phyloP scores from a whole-genome alignment of 78 protist genomes.

The Cavenderia fasciculata region DNA sequence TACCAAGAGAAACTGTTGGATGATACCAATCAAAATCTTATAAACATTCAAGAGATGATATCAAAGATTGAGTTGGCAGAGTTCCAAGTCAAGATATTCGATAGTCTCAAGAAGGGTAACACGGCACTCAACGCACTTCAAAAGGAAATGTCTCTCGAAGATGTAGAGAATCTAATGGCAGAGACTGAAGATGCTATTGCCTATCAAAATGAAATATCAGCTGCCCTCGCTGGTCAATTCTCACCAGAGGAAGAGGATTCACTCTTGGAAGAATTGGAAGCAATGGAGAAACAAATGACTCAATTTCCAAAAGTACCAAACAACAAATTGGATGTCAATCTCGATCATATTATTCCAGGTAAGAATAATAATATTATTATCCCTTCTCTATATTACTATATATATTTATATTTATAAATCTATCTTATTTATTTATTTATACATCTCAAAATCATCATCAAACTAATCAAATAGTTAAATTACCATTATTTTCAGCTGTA shows the following conservation, averaged over 20 bases:
- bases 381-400: too few relatives aligned
- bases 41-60: slow-evolving; percentile 83
- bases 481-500: not conserved
- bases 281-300: slow-evolving; percentile 38
- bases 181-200: slow-evolving; percentile 89
- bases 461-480: not conserved
- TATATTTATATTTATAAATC: too few relatives aligned
- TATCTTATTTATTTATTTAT: too few relatives aligned
- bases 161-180: slow-evolving; percentile 87
- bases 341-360: slow-evolving; percentile 45
- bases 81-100: slow-evolving; percentile 80
- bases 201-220: slow-evolving; percentile 79
- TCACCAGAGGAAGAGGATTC: slow-evolving; percentile 70
- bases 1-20: slow-evolving; percentile 77
- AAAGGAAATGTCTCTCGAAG: slow-evolving; percentile 85
- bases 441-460: not conserved
- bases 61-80: slow-evolving; percentile 82
- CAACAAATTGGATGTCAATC: slow-evolving; percentile 33
- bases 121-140: slow-evolving; percentile 80
- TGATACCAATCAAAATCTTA: slow-evolving; percentile 55
- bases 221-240: slow-evolving; percentile 78
- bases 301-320: slow-evolving; percentile 65
- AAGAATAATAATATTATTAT: too few relatives aligned
- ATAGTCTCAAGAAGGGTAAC: slow-evolving; percentile 79
- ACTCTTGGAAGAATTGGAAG: slow-evolving; percentile 58